A percentile compares a stretch with the other conserved stretches of the same genome.
phyloP scores from a whole-genome alignment of 257 asterid species.

The Schizonepeta tenuifolia region DNA sequence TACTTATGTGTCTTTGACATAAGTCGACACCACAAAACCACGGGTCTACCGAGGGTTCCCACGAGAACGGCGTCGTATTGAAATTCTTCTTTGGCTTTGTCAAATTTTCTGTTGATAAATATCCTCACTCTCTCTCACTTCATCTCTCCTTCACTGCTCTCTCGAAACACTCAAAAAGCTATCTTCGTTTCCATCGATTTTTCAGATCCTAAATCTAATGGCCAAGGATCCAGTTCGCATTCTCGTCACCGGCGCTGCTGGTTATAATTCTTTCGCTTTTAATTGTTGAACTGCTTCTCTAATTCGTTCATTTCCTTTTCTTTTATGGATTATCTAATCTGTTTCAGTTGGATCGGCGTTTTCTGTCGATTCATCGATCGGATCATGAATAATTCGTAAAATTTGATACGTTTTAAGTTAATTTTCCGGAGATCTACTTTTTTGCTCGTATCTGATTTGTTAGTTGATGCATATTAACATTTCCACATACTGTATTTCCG shows the following conservation, averaged over 20 bases:
- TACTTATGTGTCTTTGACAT: no score
- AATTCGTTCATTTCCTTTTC: neutral
- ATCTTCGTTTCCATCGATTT: conserved; percentile 31
- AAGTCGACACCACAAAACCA: neutral
- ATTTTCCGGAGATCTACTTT: conserved; percentile 1
- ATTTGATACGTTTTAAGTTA: conserved; percentile 2
- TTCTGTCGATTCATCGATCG: neutral
- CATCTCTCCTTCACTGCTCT: neutral
- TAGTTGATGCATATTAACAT: neutral
- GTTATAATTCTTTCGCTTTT: conserved; percentile 33
- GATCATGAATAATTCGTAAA: conserved; percentile 2
- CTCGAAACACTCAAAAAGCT: conserved; percentile 11
- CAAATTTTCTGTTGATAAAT: conserved; percentile 18
- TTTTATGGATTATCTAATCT: neutral
- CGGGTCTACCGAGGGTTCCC: neutral
- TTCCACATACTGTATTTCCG: neutral
- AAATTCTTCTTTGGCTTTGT: neutral
- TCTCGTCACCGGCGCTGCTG: conserved; percentile 93
- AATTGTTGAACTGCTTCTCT: conserved; percentile 29
- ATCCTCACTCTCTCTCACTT: conserved; percentile 8
- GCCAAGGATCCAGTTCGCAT: conserved; percentile 82
- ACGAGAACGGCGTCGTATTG: neutral
- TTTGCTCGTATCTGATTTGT: neutral
- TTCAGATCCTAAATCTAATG: conserved; percentile 54
- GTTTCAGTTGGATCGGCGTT: conserved; percentile 12